Evolutionary conservation across 83 land plant species (phyloP), one percentile per base, ranked within the genome.

Genomic region (Diphasiastrum complanatum): DNA sequence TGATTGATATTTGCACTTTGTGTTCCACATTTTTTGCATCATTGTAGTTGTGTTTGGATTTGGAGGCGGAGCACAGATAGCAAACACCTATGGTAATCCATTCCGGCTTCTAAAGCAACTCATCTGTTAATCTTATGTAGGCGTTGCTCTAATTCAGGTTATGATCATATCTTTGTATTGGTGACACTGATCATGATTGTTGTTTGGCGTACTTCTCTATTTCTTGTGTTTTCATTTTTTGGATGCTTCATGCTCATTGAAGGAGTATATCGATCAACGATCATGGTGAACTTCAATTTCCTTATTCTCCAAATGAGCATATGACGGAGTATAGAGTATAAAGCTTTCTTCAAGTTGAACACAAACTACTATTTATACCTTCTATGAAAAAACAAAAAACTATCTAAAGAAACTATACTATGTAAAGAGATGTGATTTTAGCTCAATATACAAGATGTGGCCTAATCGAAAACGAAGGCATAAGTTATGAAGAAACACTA

Each of bases 11-110:
- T n/a, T n/a, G n/a, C n/a, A n/a, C n/a, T n/a, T n/a, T n/a, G n/a
- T n/a, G n/a, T n/a, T n/a, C n/a, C n/a, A n/a, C n/a, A n/a, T n/a
- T n/a, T n/a, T n/a, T n/a, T n/a, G n/a, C n/a, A n/a, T n/a, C 31
- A 18, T 66, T 12, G 25, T 55, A 2, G 28, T 79, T 8, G 46
- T 62, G 10, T 49, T 66, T 23, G 61, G 70, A n/a, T 79, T 74
- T 48, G 62, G 45, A 40, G 64, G 70, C 8, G 70, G 63, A 10
- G 18, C 35, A 0, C 55, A 63, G 51, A 45, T 78, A 19, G 70
- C 67, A 1, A 69, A 74, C 63, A 74, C 78, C 11, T 78, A 52
- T 46, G 78, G 80, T 72, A 10, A 18, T n/a, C 4, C 4, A 23
- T 18, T 16, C 19, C 4, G n/a, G 51, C 16, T 48, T 5, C 4